Percentiles rank a stretch among this genome's conserved stretches.
Conservation (phyloP, 495 filamentous ascomycete species). For the Penicillium simplicissimum region DNA sequence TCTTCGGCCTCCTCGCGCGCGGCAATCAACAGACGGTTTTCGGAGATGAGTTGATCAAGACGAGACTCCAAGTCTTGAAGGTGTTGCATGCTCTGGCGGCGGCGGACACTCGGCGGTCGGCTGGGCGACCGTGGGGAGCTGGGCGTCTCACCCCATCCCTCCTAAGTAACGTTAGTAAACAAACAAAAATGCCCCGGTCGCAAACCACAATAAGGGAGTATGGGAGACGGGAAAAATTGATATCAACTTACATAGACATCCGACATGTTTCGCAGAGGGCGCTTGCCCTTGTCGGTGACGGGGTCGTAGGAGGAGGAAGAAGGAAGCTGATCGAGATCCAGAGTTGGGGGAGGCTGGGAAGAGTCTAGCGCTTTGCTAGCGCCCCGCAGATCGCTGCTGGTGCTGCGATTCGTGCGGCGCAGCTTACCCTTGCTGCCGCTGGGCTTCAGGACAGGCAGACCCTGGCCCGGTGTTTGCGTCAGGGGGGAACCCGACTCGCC, state of each 20-base stretch:
- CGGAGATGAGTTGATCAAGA: slow-evolving; percentile 76
- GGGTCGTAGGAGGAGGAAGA: slow-evolving; percentile 69
- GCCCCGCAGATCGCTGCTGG: slow-evolving; percentile 78
- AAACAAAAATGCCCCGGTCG: slow-evolving; percentile 25
- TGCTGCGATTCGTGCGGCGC: slow-evolving; percentile 68
- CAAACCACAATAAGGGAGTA: not conserved
- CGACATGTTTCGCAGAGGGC: slow-evolving; percentile 78
- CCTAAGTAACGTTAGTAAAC: slow-evolving; percentile 53
- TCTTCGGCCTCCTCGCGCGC: slow-evolving; percentile 69
- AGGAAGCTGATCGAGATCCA: slow-evolving; percentile 48
- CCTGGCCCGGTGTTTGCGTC: slow-evolving; percentile 36
- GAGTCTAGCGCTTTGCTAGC: slow-evolving; percentile 51
- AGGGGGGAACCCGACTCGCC: slow-evolving; percentile 25
- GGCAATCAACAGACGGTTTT: slow-evolving; percentile 75
- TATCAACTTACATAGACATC: slow-evolving; percentile 84
- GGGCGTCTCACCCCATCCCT: slow-evolving; percentile 91
- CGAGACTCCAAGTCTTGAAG: slow-evolving; percentile 72
- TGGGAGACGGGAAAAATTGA: slow-evolving; percentile 18
- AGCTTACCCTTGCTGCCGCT: slow-evolving; percentile 50
- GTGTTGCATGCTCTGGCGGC: slow-evolving; percentile 94
- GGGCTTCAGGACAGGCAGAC: slow-evolving; percentile 38
- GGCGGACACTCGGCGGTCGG: slow-evolving; percentile 91
- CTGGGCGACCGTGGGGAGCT: slow-evolving; percentile 91
- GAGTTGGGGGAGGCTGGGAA: slow-evolving; percentile 31
- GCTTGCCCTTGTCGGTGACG: slow-evolving; percentile 83